Evolutionary conservation across 331 rosid species (phyloP).

Genomic region (Quercus lobata): DNA sequence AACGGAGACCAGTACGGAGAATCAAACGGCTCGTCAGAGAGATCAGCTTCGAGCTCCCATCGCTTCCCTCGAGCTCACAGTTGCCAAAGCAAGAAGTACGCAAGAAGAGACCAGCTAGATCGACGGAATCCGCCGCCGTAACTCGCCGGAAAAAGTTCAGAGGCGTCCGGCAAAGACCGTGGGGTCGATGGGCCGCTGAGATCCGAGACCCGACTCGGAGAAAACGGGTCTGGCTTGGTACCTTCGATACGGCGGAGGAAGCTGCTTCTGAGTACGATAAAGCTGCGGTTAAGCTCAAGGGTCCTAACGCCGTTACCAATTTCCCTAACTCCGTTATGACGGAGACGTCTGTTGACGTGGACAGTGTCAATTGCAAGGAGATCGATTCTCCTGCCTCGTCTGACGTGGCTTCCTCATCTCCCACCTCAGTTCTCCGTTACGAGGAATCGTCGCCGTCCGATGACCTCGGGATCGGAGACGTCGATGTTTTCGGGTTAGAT

Average conservation of each 20-base stretch:
- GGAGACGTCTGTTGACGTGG: not conserved
- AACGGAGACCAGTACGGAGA: not conserved
- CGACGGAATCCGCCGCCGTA: not conserved
- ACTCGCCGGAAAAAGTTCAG: constrained; percentile 33
- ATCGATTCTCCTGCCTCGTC: constrained; percentile 5
- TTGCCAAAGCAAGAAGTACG: not conserved
- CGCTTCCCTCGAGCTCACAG: not conserved
- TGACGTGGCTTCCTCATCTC: constrained; percentile 37
- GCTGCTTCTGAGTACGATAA: constrained; percentile 79
- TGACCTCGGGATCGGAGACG: constrained; percentile 28
- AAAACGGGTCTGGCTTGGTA: constrained; percentile 81
- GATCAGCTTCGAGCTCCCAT: constrained; percentile 25
- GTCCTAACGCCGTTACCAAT: constrained; percentile 64
- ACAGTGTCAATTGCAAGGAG: not conserved
- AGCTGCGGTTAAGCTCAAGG: constrained; percentile 69
- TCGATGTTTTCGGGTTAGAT: constrained; percentile 37
- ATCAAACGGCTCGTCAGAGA: constrained; percentile 40
- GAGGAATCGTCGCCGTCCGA: constrained; percentile 18
- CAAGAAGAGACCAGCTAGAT: constrained; percentile 13
- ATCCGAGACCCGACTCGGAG: constrained; percentile 63
- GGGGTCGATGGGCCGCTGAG: constrained; percentile 93
- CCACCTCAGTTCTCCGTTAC: constrained; percentile 48
- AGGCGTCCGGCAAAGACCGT: constrained; percentile 77
- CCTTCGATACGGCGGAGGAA: constrained; percentile 79
- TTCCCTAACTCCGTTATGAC: constrained; percentile 31